These are phyloP conservation scores for Parsonsia alboflavescens DNA, from an alignment of 257 asterid genomes.

Conservation along the genomic window DNA sequence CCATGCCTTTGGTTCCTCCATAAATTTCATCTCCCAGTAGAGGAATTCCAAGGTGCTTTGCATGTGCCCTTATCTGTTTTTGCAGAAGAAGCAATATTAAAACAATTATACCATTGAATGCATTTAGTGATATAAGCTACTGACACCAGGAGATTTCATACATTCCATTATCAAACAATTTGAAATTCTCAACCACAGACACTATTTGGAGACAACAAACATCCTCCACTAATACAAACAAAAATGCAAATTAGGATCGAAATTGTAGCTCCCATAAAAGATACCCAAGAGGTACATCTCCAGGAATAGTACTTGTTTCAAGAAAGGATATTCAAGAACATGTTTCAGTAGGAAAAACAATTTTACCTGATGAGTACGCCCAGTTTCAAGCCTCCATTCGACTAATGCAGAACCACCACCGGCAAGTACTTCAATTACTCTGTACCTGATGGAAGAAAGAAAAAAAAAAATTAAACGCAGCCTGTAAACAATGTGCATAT, in stretches of 20 bases:
- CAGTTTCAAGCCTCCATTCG: conserved; percentile 96
- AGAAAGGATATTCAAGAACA: background rate
- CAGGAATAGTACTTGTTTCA: background rate
- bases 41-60: conserved; percentile 82
- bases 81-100: conserved; percentile 12
- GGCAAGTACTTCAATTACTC: conserved; percentile 81
- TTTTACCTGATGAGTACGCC: conserved; percentile 95
- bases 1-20: conserved; percentile 92
- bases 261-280: background rate
- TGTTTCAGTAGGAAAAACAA: background rate
- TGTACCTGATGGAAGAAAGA: conserved; percentile 75
- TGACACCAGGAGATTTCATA: background rate
- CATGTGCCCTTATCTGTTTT: conserved; percentile 81
- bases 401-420: conserved; percentile 84
- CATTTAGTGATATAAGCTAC: too few relatives aligned
- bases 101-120: too few relatives aligned
- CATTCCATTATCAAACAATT: background rate
- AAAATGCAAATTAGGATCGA: background rate
- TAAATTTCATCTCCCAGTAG: conserved; percentile 93
- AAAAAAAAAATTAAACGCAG: background rate
- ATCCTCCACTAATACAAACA: background rate
- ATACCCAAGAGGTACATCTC: background rate
- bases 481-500: background rate
- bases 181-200: background rate
- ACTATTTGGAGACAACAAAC: background rate